phyloP scores from a whole-genome alignment of 1,284 basidiomycete genomes.

The Trichosporon sp. region DNA sequence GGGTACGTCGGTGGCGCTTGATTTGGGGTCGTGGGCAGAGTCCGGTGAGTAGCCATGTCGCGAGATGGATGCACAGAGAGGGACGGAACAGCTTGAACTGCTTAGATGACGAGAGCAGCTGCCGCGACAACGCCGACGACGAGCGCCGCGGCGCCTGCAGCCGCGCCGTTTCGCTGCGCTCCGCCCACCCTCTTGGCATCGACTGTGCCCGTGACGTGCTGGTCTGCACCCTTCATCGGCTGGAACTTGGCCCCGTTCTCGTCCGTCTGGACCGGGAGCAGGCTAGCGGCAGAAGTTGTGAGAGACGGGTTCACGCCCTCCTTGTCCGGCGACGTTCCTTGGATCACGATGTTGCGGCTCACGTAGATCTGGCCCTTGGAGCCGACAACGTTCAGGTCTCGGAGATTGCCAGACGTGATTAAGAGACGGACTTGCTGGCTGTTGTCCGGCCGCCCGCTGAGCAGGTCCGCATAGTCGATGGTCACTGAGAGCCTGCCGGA shows the following conservation, averaged over 20 bases:
- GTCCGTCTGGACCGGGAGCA: not conserved
- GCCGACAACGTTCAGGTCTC: not conserved
- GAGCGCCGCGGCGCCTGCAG: not conserved
- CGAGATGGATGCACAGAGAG: not conserved
- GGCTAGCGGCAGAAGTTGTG: not conserved
- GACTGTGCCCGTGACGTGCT: not conserved
- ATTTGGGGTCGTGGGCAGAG: not conserved
- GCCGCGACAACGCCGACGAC: slow-evolving; percentile 5
- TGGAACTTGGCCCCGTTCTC: not conserved
- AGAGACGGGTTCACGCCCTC: not conserved
- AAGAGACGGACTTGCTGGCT: not conserved
- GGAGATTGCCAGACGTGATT: not conserved
- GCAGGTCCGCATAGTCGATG: not conserved
- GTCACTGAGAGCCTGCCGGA: not conserved
- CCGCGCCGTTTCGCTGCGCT: not conserved
- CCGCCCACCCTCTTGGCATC: not conserved
- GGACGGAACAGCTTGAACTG: not conserved
- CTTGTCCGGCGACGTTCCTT: not conserved
- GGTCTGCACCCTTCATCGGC: not conserved
- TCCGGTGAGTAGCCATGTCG: not conserved
- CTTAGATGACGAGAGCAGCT: slow-evolving; percentile 6
- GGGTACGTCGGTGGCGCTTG: not conserved
- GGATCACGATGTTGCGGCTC: not conserved
- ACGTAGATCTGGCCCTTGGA: not conserved
- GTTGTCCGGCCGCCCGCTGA: not conserved